phyloP scores from a whole-genome alignment of 2,329 filamentous ascomycete genomes.

The Penicillium sp. region DNA sequence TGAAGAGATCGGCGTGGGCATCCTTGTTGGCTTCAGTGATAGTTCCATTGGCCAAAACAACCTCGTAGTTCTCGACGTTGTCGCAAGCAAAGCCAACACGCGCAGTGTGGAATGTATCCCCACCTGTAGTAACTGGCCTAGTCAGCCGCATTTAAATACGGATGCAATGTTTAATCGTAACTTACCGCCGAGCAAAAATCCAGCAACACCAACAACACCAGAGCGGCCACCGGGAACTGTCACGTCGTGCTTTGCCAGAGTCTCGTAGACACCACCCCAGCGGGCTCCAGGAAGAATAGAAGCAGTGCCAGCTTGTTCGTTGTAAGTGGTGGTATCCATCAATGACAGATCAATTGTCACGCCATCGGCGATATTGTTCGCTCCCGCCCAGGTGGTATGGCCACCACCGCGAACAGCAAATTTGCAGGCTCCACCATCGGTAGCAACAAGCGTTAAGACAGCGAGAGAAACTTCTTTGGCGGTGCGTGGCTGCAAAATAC shows the following conservation, averaged over 20 bases:
- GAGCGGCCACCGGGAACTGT: slow-evolving; percentile 22
- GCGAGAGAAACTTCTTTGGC: slow-evolving; percentile 23
- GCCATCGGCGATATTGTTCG: slow-evolving; percentile 42
- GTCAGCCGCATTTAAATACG: not conserved
- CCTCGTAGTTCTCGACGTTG: slow-evolving; percentile 49
- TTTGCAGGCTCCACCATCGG: slow-evolving; percentile 9
- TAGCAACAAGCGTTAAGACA: slow-evolving; percentile 15
- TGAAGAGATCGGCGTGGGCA: slow-evolving; percentile 51
- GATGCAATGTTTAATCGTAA: not conserved
- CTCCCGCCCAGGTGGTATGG: slow-evolving; percentile 41
- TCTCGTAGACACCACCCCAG: slow-evolving; percentile 21
- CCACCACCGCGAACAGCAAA: slow-evolving; percentile 45
- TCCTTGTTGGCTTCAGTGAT: slow-evolving; percentile 47
- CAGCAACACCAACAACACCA: slow-evolving; percentile 23
- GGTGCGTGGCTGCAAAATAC: slow-evolving; percentile 25
- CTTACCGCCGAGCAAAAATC: slow-evolving; percentile 23
- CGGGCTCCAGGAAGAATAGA: slow-evolving; percentile 19
- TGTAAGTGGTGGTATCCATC: slow-evolving; percentile 21
- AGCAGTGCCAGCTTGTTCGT: slow-evolving; percentile 11
- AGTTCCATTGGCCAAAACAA: slow-evolving; percentile 53
- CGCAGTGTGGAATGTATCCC: slow-evolving; percentile 50
- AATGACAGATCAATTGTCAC: slow-evolving; percentile 43
- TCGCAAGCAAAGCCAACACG: slow-evolving; percentile 52
- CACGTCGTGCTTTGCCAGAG: slow-evolving; percentile 10
- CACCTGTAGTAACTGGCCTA: slow-evolving; percentile 30